Evolutionary conservation across 1,139 yeast species (phyloP).

Genomic region (Nematodospora anomalae): DNA sequence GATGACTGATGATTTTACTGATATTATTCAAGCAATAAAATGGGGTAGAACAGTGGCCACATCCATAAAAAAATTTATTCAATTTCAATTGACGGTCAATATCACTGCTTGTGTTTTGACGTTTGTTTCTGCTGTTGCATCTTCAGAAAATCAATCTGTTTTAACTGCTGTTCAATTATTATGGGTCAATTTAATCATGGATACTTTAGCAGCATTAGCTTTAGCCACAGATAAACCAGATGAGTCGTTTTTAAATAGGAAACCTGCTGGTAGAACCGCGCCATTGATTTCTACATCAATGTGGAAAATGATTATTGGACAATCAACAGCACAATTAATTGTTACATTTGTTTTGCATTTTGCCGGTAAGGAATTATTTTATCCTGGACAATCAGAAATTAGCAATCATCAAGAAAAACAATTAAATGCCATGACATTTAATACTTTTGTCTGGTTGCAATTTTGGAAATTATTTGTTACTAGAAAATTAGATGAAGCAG

Average conservation of each 20-base stretch:
- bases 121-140: conserved; percentile 89
- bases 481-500: conserved; percentile 88
- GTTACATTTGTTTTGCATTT: conserved; percentile 82
- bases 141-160: conserved; percentile 75
- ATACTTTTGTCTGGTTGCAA: conserved; percentile 97
- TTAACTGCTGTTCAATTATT: conserved; percentile 94
- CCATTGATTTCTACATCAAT: conserved; percentile 85
- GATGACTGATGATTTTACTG: conserved; percentile 93
- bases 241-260: conserved; percentile 69
- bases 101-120: conserved; percentile 93
- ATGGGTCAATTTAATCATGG: conserved; percentile 98
- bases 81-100: conserved; percentile 93
- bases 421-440: conserved; percentile 83
- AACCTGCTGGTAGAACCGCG: conserved; percentile 81
- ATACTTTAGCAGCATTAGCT: conserved; percentile 95
- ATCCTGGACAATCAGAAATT: conserved; percentile 34
- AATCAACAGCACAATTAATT: conserved; percentile 71
- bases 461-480: conserved; percentile 91
- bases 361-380: conserved; percentile 67
- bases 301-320: conserved; percentile 98
- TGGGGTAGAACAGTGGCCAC: conserved; percentile 99
- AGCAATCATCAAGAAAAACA: conserved; percentile 53
- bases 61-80: conserved; percentile 92
- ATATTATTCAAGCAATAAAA: conserved; percentile 95
- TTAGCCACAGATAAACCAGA: conserved; percentile 97